A percentile compares a stretch with the other conserved stretches of the same genome.
phyloP scores from a whole-genome alignment of 805 yeast genomes.

The Helenozyma baotianmanensis region DNA sequence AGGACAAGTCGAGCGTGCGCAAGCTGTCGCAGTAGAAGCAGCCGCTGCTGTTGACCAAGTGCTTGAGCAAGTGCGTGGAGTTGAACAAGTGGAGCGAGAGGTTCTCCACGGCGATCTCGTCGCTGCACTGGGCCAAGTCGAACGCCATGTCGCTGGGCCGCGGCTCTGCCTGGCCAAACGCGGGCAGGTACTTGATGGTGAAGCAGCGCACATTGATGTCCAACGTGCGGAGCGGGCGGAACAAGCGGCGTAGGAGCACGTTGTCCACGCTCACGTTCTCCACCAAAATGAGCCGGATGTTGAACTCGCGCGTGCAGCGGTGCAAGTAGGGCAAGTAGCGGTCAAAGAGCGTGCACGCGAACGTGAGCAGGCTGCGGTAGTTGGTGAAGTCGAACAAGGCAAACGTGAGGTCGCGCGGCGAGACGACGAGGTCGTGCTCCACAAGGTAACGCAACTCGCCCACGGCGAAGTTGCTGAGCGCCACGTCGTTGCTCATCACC shows the following conservation, averaged over 20 bases:
- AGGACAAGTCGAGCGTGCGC: constrained; percentile 23
- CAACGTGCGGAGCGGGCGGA: constrained; percentile 13
- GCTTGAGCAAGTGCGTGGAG: constrained; percentile 7
- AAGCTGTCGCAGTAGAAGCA: constrained; percentile 12
- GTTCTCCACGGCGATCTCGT: constrained; percentile 8
- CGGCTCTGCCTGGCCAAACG: background rate
- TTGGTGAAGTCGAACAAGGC: constrained; percentile 12
- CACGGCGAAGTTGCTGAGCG: constrained; percentile 7
- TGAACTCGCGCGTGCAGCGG: constrained; percentile 11
- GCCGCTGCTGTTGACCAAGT: constrained; percentile 5
- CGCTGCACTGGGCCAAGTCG: background rate
- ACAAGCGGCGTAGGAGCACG: constrained; percentile 5
- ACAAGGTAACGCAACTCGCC: constrained; percentile 16
- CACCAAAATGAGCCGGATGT: constrained; percentile 13
- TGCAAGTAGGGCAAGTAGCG: constrained; percentile 10
- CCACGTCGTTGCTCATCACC: constrained; percentile 10
- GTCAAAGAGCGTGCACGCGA: constrained; percentile 5
- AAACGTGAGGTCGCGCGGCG: constrained; percentile 17
- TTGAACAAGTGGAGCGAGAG: constrained; percentile 19
- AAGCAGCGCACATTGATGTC: constrained; percentile 9
- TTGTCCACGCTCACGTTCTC: constrained; percentile 8
- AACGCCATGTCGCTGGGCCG: constrained; percentile 2
- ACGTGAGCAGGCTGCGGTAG: constrained; percentile 3
- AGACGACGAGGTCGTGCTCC: constrained; percentile 14
- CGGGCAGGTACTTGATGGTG: constrained; percentile 13